Evolutionary conservation across 1,139 yeast species (phyloP), one percentile per base, ranked within the genome.

Genomic region (Kodamaea suecica): DNA sequence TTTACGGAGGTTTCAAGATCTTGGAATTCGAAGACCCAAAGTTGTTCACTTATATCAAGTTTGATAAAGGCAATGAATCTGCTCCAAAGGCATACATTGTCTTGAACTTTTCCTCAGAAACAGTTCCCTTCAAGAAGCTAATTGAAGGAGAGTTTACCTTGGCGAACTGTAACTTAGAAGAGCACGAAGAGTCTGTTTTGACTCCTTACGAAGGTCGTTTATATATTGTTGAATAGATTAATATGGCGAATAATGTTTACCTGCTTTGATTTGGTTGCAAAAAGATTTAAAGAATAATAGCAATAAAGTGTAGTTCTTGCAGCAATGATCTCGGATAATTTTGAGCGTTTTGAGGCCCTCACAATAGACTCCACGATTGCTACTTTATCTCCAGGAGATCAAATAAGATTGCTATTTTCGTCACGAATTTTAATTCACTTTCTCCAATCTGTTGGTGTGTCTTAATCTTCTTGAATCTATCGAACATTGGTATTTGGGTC

Each of bases 1-100:
- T 72, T 29, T 70, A 73, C 45, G 83, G 83, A 10, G 48, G 49
- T 16, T 70, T 73, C 46, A 59, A 63, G 37, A 52, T 70, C 23
- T 48, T 66, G 45, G 76, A 72, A 44, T 42, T 36, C 30, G 71
- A 66, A 10, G 62, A 70, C 49, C 48, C 53, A 25, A 48, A 63
- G 35, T 49, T 59, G n/a, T 70, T 73, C 45, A 57, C 66, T 4
- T 68, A 57, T 48, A 43, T 59, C 31, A 74, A 74, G 53, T 49
- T 48, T 23, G 31, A 34, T 31, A 17, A 32, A n/a, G 33, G 31
- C 29, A 32, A 30, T 6, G 37, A 39, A n/a, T 15, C 27, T 8
- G 34, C 37, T 16, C 40, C 46, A 28, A 60, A 57, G 37, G 61
- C 70, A 9, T 64, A 63, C 41, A 66, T 69, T 29, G 73, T 63